A percentile compares a stretch with the other conserved stretches of the same genome.
Evolutionary conservation across 1,139 yeast genomes (phyloP).

Genomic region (Kazachstania sp.): DNA sequence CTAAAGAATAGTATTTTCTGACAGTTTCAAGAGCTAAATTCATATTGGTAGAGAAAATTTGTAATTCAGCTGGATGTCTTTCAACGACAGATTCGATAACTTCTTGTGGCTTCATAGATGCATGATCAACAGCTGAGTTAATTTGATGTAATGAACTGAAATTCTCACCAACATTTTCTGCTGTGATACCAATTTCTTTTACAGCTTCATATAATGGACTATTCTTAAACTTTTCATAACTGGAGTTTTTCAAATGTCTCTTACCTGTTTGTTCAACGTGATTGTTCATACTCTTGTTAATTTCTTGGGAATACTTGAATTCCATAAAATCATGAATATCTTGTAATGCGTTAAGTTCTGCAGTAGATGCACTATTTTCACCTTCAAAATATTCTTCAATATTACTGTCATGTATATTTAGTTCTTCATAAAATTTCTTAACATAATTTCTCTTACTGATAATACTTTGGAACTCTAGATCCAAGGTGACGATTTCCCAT

Average conservation of each 20-base stretch:
- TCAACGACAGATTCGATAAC: slow-evolving; percentile 47
- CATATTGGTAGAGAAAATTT: slow-evolving; percentile 44
- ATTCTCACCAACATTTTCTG: slow-evolving; percentile 78
- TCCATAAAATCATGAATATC: slow-evolving; percentile 80
- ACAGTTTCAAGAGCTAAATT: slow-evolving; percentile 67
- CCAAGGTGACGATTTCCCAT: slow-evolving; percentile 84
- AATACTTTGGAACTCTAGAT: slow-evolving; percentile 81
- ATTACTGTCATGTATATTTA: slow-evolving; percentile 52
- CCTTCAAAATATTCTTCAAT: slow-evolving; percentile 46
- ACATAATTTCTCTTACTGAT: slow-evolving; percentile 66
- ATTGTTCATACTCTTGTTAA: slow-evolving; percentile 40
- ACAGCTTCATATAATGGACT: slow-evolving; percentile 65
- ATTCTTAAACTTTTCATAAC: slow-evolving; percentile 66
- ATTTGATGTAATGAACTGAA: slow-evolving; percentile 63
- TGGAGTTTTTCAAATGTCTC: slow-evolving; percentile 63
- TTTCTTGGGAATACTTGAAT: slow-evolving; percentile 68
- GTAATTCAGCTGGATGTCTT: slow-evolving; percentile 40
- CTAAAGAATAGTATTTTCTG: slow-evolving; percentile 67
- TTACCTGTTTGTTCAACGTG: slow-evolving; percentile 33
- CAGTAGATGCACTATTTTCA: slow-evolving; percentile 49
- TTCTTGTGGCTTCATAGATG: slow-evolving; percentile 54
- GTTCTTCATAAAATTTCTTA: slow-evolving; percentile 46
- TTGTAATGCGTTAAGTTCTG: slow-evolving; percentile 55
- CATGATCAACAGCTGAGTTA: slow-evolving; percentile 64
- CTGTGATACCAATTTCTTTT: slow-evolving; percentile 64